Evolutionary conservation across 208 protist genomes (phyloP).

Genomic region (Leishmania martiniquensis): DNA sequence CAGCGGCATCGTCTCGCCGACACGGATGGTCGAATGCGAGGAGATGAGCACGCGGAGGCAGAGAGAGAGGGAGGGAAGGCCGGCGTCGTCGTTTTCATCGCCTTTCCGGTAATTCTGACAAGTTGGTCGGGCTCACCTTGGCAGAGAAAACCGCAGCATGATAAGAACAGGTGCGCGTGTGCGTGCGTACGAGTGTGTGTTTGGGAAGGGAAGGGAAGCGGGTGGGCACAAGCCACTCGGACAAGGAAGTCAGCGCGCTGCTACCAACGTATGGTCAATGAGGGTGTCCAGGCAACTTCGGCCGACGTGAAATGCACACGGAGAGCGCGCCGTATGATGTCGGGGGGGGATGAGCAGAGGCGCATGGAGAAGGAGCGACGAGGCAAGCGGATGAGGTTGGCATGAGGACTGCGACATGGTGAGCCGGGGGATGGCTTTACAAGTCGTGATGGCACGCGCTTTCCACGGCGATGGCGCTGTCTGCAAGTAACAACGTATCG

Average conservation of each 20-base stretch:
- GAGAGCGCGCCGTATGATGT: neutral
- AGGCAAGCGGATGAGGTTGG: constrained; percentile 1
- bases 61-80: neutral
- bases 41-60: neutral
- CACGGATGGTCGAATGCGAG: neutral
- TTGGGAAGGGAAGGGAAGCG: too few species aligned
- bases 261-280: neutral
- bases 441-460: neutral
- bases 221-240: too few species aligned
- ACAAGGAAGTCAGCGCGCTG: neutral
- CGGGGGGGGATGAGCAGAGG: neutral
- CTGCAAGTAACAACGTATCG: neutral
- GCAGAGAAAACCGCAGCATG: too few species aligned
- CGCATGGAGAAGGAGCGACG: neutral
- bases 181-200: neutral
- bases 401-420: neutral
- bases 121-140: neutral
- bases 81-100: neutral
- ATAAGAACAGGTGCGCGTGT: too few species aligned
- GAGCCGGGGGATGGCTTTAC: neutral
- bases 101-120: neutral
- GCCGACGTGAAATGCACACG: neutral
- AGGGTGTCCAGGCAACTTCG: neutral
- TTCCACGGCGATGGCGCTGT: neutral
- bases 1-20: neutral